Base-by-base conservation (phyloP, 2,329 filamentous ascomycete species). In the Pseudopyrenochaeta lycopersici region DNA sequence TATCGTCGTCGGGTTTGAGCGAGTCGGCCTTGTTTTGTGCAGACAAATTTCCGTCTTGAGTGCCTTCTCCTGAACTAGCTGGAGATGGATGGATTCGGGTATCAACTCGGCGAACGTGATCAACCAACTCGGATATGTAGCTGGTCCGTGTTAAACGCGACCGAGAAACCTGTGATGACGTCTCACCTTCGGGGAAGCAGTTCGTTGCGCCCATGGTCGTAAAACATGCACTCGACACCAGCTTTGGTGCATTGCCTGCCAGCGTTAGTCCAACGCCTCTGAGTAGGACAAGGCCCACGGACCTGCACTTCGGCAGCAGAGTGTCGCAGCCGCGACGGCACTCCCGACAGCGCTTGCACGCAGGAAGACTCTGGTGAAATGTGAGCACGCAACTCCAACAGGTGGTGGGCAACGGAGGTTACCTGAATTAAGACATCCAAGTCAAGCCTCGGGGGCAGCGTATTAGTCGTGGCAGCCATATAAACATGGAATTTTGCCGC, bases 311-410 rank as follows among this genome's bases (percentile, higher is more conserved):
- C 44, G 72, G 72, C 20, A 75, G 65, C 35, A 68, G 54, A n/a
- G 71, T 72, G 57, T 74, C 71, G 62, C 71, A 74, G 40, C 71
- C 71, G 38, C 71, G 68, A 46, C 72, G 69, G 52, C 70, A 73
- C 29, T 75, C 70, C 30, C 72, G 66, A 58, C 71, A 74, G 49
- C 71, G 58, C 50, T 72, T 72, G 54, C 71, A 75, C 47, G 71
- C 71, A 41, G 71, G 71, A 30, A 74, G 63, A 47, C 61, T 67
- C 66, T 69, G 52, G 44, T 35, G 39, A 23, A 43, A 31, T 30
- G 54, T 63, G 41, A 63, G 53, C 43, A 50, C 45, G 36, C 33
- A 47, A 12, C 40, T 27, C 15, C 23, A 15, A 31, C 38, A 33
- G 17, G 48, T 20, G 49, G 39, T 21, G 47, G 40, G 40, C 40